Evolutionary conservation across 2,329 filamentous ascomycete genomes (phyloP), one percentile per base, ranked within the genome.

Genomic region (Arthroderma uncinatum): DNA sequence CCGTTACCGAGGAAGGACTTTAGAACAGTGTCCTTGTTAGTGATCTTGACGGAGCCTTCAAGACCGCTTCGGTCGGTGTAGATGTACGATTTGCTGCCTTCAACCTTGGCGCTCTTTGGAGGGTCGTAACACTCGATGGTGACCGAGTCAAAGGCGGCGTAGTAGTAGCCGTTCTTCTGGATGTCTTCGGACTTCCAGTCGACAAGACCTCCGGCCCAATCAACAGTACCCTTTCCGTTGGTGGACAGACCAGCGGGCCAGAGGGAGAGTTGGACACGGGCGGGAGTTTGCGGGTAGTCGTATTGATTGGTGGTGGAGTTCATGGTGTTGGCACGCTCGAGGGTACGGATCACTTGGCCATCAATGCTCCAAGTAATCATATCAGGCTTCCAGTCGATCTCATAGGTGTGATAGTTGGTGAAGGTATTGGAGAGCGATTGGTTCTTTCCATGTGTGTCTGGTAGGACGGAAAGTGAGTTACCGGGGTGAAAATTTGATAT

Each of bases 361-460:
- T 98, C 90, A 53, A 98, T 80, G 59, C 82, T 80, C 93, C 93
- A 98, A 58, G 83, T 85, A 63, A 97, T 85, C 62, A 80, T 74
- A 62, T 97, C 92, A 10, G 89, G 88, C 2, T 84, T 86, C 93
- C 93, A 98, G 70, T 89, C 84, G 67, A 98, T 86, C 70, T 92
- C 89, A 74, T 97, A 98, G 39, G 86, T 86, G 77, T 98, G 93
- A 71, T 79, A 89, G 64, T 90, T 83, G 57, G 79, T 71, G 69
- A 86, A 91, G 2, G 89, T 91, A 72, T 94, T 80, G 30, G 79
- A 65, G 23, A 78, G 73, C 1, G 80, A 80, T 52, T 90, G 82
- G 70, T 95, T 92, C 56, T 72, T 77, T 8, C 82, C 84, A 69
- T 96, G 88, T 62, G 81, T 76, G 68, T 95, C 88, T 63, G 19